These are phyloP conservation scores for Fusarium albosuccineum DNA, from an alignment of 2,329 filamentous ascomycete genomes.

Conservation along the genomic window DNA sequence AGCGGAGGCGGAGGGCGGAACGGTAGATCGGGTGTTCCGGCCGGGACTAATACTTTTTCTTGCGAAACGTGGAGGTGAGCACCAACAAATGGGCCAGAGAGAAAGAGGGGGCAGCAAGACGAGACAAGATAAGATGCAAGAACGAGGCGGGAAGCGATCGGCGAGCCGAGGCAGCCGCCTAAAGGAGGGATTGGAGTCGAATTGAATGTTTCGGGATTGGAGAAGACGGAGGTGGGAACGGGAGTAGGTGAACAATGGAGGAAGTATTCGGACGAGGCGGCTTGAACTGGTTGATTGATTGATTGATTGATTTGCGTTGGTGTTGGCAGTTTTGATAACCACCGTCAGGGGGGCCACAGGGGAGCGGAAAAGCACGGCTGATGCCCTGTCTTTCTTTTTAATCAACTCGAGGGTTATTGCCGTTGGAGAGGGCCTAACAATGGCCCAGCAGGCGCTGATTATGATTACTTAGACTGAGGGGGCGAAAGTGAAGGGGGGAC, in stretches of 20 bases:
- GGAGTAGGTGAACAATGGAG: neutral
- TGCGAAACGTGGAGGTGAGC: conserved; percentile 13
- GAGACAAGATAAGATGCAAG: conserved; percentile 3
- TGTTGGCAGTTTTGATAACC: neutral
- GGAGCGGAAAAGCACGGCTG: neutral
- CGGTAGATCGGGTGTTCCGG: conserved; percentile 36
- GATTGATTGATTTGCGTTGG: neutral
- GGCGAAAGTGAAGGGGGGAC: neutral
- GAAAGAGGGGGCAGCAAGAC: conserved; percentile 13
- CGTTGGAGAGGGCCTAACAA: neutral
- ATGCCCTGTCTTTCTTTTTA: neutral
- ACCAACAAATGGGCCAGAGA: conserved; percentile 13
- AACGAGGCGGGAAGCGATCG: conserved; percentile 25
- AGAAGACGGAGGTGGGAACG: neutral
- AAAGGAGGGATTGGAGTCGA: conserved; percentile 9
- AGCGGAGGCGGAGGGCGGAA: conserved; percentile 36
- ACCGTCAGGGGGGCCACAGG: neutral
- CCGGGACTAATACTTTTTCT: conserved; percentile 28
- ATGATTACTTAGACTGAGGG: too few relatives aligned
- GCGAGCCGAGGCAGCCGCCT: conserved; percentile 34
- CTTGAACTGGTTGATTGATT: neutral
- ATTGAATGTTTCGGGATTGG: conserved; percentile 11
- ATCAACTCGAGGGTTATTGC: neutral
- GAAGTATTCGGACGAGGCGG: conserved; percentile 1
- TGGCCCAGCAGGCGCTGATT: too few relatives aligned